These are phyloP conservation scores for Carallia brachiata DNA, from an alignment of 345 rosid species.

Conservation along the genomic window DNA sequence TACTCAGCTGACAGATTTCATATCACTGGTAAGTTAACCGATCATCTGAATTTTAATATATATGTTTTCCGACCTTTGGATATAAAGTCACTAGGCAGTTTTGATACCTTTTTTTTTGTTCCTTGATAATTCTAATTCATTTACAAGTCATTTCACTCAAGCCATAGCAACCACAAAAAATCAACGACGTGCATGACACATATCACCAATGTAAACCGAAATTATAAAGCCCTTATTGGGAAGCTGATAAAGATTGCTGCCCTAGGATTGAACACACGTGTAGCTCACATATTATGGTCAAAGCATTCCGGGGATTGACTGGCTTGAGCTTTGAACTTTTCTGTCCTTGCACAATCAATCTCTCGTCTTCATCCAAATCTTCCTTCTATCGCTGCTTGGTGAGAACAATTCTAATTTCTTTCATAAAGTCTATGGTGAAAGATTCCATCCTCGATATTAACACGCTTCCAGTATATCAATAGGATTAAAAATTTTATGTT, in stretches of 20 bases:
- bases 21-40: conserved; percentile 39
- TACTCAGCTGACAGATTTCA: conserved; percentile 58
- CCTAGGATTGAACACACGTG: not conserved
- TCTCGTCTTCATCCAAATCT: not conserved
- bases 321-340: not conserved
- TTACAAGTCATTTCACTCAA: not conserved
- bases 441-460: no score
- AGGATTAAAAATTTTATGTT: no score
- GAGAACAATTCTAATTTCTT: not conserved
- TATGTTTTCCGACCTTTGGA: not conserved
- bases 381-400: not conserved
- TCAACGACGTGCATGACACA: not conserved
- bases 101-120: not conserved
- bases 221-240: not conserved
- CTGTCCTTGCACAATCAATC: not conserved
- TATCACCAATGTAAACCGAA: not conserved
- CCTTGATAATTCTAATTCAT: not conserved
- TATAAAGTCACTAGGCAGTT: not conserved
- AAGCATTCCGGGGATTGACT: no score
- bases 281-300: not conserved
- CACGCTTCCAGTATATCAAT: no score
- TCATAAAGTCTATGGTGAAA: not conserved
- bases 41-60: not conserved
- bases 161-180: not conserved
- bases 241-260: not conserved